Base-by-base conservation (phyloP, 2,329 filamentous ascomycete species). In the Colletotrichum euphorbiae region DNA sequence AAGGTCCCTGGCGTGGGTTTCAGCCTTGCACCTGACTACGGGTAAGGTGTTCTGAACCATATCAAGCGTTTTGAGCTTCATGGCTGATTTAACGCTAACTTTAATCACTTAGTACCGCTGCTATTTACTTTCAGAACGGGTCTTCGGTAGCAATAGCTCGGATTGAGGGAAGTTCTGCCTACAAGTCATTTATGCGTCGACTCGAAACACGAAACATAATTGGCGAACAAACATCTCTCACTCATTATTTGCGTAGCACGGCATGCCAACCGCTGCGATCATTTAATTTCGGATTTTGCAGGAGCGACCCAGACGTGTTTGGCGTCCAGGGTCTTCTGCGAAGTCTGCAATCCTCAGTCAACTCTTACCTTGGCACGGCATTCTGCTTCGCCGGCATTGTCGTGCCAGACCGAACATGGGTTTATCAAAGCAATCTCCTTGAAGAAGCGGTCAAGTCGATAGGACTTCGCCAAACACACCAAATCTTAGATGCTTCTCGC, bases 131-230 rank as follows among this genome's bases (percentile, higher is more conserved):
- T 38, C 7, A 42, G 12, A 66, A 66, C 12, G 31, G 33, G 3
- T 46, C 62, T 3, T n/a, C 12, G 11, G 45, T 54, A 17, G 19
- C 42, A 28, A 28, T 66, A 3, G 48, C 55, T 5, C 45, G 13
- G 36, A 24, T 66, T 3, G 56, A 66, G 28, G 62, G 62, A 31
- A 60, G 38, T 38, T 36, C 33, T 1, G 36, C 13, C 4, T 65
- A 65, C 45, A 65, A 54, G 45, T 36, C 62, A 15, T 59, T 65
- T 4, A 45, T 58, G 62, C 62, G 38, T 11, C 45, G 52, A 45
- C 3, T 1, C 9, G n/a, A 24, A 1, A 19, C 28, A 7, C 4
- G 7, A 5, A 15, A 12, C 12, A 15, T 38, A 0, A 8, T 6
- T 0, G 9, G 4, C 24, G 28, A 46, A 6, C n/a, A 1, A 19